These are phyloP conservation scores for Saccharomyces uvarum DNA, from an alignment of 1,139 yeast species.

Conservation along the genomic window DNA sequence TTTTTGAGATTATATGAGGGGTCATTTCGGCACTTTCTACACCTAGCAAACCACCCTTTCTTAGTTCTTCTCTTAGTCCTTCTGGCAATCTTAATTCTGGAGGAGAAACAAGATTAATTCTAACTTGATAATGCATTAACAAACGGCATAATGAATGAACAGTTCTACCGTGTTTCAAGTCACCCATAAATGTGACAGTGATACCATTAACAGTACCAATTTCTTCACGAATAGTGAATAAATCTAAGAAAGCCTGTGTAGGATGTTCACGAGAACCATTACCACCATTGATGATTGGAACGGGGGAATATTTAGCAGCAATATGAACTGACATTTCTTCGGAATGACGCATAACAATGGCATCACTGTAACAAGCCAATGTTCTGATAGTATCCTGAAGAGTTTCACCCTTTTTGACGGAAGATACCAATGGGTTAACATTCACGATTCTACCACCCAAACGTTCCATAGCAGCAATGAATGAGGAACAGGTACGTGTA, in stretches of 20 bases:
- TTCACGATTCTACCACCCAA: conserved; percentile 96
- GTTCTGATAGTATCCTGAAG: conserved; percentile 94
- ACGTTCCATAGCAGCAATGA: conserved; percentile 99
- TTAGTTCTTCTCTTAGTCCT: conserved; percentile 57
- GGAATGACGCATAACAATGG: conserved; percentile 95
- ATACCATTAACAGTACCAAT: conserved; percentile 97
- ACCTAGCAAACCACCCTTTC: conserved; percentile 58
- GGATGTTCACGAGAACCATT: conserved; percentile 98
- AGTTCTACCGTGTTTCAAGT: conserved; percentile 94
- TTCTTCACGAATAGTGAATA: conserved; percentile 98
- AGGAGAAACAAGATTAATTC: conserved; percentile 89
- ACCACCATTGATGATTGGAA: conserved; percentile 96
- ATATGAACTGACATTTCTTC: conserved; percentile 82
- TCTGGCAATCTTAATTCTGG: conserved; percentile 78
- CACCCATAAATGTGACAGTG: conserved; percentile 98
- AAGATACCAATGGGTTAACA: conserved; percentile 74
- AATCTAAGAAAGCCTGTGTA: conserved; percentile 93
- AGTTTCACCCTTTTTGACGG: conserved; percentile 97
- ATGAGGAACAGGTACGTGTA: conserved; percentile 91
- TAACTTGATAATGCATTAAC: conserved; percentile 85
- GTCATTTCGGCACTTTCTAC: conserved; percentile 70
- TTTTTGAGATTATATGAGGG: conserved; percentile 73
- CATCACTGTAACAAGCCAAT: conserved; percentile 92
- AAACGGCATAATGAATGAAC: conserved; percentile 93
- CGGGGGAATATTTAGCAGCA: conserved; percentile 94